Conservation (phyloP, 2,329 filamentous ascomycete species). For the Curvularia sp. region DNA sequence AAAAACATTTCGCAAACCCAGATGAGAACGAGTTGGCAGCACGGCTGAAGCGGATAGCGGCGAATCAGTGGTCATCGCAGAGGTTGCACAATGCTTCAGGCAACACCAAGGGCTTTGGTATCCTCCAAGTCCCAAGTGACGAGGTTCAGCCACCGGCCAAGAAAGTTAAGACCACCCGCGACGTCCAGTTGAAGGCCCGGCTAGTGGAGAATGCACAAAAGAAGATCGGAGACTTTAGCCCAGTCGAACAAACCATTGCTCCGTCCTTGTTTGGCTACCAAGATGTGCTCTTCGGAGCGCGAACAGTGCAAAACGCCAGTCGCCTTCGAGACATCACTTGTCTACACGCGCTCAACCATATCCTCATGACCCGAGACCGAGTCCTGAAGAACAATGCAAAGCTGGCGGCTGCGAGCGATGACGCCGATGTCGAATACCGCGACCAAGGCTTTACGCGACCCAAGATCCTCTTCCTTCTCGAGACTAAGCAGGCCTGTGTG, state of each 20-base stretch:
- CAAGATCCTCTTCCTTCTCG: constrained; percentile 88
- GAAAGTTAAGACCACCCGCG: constrained; percentile 34
- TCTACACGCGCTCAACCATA: constrained; percentile 87
- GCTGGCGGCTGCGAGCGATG: constrained; percentile 69
- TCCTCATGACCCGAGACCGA: constrained; percentile 90
- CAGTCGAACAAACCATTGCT: constrained; percentile 69
- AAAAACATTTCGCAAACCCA: constrained; percentile 76
- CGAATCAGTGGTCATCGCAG: constrained; percentile 58
- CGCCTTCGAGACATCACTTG: constrained; percentile 75
- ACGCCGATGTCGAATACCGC: constrained; percentile 73
- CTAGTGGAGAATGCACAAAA: constrained; percentile 41
- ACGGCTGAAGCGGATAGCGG: constrained; percentile 56
- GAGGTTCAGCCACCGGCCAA: constrained; percentile 25
- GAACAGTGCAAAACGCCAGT: constrained; percentile 72
- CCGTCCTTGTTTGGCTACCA: constrained; percentile 81
- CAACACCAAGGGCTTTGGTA: constrained; percentile 26
- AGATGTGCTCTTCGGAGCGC: constrained; percentile 78
- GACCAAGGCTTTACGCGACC: constrained; percentile 96
- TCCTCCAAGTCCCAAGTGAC: constrained; percentile 36
- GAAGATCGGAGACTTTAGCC: constrained; percentile 60
- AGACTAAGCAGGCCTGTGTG: constrained; percentile 85
- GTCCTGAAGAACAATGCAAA: constrained; percentile 92
- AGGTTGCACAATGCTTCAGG: constrained; percentile 44
- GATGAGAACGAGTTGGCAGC: constrained; percentile 66
- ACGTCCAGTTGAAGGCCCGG: constrained; percentile 44